Percentiles rank a stretch among this genome's conserved stretches.
These are phyloP conservation scores for Barbarea vulgaris DNA, from an alignment of 345 rosid species.

Conservation along the genomic window DNA sequence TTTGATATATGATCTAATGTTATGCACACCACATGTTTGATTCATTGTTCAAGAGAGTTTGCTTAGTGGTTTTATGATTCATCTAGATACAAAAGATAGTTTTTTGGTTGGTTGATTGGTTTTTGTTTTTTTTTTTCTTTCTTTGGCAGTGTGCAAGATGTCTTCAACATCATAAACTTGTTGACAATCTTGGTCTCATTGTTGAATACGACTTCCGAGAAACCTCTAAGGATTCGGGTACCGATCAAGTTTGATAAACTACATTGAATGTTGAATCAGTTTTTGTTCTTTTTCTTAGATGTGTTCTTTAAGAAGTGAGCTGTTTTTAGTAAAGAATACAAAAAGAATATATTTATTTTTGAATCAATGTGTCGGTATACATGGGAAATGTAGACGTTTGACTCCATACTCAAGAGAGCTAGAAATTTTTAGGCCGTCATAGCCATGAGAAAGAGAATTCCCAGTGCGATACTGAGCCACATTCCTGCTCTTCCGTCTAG, in stretches of 20 bases:
- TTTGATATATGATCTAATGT: background rate
- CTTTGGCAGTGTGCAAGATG: slow-evolving; percentile 91
- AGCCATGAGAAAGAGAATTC: slow-evolving; percentile 53
- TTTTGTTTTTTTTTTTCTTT: slow-evolving; percentile 31
- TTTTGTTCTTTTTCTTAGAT: slow-evolving; percentile 17
- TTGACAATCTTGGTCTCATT: slow-evolving; percentile 85
- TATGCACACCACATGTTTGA: slow-evolving; percentile 9
- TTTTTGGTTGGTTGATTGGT: background rate
- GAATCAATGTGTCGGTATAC: slow-evolving; percentile 18
- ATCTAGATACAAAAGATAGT: background rate
- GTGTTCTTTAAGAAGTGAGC: slow-evolving; percentile 9
- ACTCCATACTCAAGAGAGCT: slow-evolving; percentile 28
- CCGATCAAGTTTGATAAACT: slow-evolving; percentile 50
- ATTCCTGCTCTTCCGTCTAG: slow-evolving; percentile 48
- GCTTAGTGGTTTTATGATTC: background rate
- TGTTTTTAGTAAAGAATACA: slow-evolving; percentile 10
- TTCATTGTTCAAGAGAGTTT: slow-evolving; percentile 16
- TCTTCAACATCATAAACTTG: slow-evolving; percentile 79
- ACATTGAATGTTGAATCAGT: background rate
- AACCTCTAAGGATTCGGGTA: slow-evolving; percentile 42
- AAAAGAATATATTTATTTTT: slow-evolving; percentile 30
- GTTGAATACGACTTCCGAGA: slow-evolving; percentile 77
- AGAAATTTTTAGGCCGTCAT: slow-evolving; percentile 49
- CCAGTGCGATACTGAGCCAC: slow-evolving; percentile 54
- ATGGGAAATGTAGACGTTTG: slow-evolving; percentile 16